These are phyloP conservation scores for Malbranchea cinnamomea DNA, from an alignment of 2,329 filamentous ascomycete genomes.

Conservation along the genomic window DNA sequence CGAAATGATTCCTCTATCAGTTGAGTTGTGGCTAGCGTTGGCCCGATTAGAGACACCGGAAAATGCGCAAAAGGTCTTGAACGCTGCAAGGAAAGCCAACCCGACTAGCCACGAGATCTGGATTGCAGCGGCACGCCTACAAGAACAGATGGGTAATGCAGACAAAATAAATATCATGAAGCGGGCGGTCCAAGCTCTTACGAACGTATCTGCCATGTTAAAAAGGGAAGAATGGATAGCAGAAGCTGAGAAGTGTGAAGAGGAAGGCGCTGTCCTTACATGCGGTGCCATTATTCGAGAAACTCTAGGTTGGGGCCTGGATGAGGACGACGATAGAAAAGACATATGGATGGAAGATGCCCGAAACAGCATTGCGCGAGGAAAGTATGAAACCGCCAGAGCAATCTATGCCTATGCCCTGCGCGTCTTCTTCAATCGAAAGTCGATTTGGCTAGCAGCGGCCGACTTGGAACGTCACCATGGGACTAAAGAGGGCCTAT, in stretches of 20 bases:
- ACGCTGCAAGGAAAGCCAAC: conserved; percentile 84
- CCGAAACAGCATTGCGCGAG: conserved; percentile 62
- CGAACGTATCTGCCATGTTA: conserved; percentile 86
- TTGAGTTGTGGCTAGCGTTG: conserved; percentile 89
- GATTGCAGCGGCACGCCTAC: conserved; percentile 83
- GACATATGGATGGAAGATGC: conserved; percentile 95
- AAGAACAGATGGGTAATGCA: conserved; percentile 74
- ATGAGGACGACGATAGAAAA: conserved; percentile 92
- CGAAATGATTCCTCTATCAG: conserved; percentile 82
- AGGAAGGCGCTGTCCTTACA: conserved; percentile 73
- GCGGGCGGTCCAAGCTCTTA: conserved; percentile 74
- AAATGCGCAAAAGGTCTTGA: conserved; percentile 87
- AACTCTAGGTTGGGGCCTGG: conserved; percentile 81
- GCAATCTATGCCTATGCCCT: conserved; percentile 89
- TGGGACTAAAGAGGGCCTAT: conserved; percentile 67
- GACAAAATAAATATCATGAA: conserved; percentile 85
- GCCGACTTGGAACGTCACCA: conserved; percentile 85
- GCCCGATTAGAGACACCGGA: conserved; percentile 79
- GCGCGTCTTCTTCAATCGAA: conserved; percentile 76
- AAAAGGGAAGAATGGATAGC: conserved; percentile 95
- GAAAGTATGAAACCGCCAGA: conserved; percentile 75
- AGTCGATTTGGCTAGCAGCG: conserved; percentile 77
- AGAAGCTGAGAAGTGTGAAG: conserved; percentile 88
- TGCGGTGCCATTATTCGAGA: conserved; percentile 83
- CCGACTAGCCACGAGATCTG: conserved; percentile 91